Base-by-base conservation (phyloP, 371 early-diverging fungal species). In the Mortierella sp. region DNA sequence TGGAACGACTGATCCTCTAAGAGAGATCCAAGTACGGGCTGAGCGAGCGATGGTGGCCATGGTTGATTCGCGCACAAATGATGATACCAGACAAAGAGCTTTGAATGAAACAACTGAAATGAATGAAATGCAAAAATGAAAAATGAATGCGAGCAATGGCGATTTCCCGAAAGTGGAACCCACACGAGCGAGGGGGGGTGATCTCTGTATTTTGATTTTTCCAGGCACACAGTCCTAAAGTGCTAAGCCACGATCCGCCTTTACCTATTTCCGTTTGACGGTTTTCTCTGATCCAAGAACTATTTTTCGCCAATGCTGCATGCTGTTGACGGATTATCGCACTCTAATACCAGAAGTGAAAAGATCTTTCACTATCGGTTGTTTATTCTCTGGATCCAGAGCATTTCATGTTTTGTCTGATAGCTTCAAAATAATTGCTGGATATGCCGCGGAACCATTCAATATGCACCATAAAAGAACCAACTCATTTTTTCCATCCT, bases 11-110 rank as follows among this genome's bases (percentile, higher is more conserved):
- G 72, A 66, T 59, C 64, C 54, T 61, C 51, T 65, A 35, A 54
- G 29, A 60, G 59, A 29, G 64, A 45, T 23, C 29, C 59, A 42
- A 42, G 53, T 43, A 32, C 64, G 17, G 61, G 26, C 45, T 61
- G 62, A 28, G 59, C 53, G 62, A 62, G 68, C 31, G 34, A 68
- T 32, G 34, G 75, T 26, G 12, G 75, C 75, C 75, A 74, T 74
- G 22, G 34, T 68, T 53, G 45, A 32, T 43, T 40, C 40, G 32
- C 54, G 29, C 54, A 62, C 31, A 62, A 37, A 12, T 28, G 53
- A 54, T 4, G 34, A n/a, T 34, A n/a, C 22, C 22, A 63, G 32
- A 45, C 29, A 13, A 13, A 59, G 40, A 59, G 58, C 40, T 40
- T 40, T 13, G 40, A 40, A 9, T 40, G 40, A 40, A 40, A 9